A percentile compares a stretch with the other conserved stretches of the same genome.
Evolutionary conservation across 2,329 filamentous ascomycete species (phyloP).

Genomic region (Talaromyces sp.): DNA sequence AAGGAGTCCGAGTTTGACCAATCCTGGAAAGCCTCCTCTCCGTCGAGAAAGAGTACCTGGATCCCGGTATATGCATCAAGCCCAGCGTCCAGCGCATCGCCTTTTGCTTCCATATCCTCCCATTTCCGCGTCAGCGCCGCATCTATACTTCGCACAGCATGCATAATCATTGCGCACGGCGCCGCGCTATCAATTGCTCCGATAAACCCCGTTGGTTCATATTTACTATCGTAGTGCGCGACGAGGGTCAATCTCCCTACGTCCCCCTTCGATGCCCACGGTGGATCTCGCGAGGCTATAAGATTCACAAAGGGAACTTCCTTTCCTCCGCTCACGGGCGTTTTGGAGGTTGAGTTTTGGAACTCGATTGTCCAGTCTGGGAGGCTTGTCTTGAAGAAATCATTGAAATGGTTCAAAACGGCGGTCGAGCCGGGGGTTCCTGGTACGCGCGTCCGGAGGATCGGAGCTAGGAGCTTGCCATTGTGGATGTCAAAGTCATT

Average conservation of each 20-base stretch:
- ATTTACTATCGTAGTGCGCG: constrained; percentile 89
- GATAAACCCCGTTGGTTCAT: constrained; percentile 78
- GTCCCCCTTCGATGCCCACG: constrained; percentile 71
- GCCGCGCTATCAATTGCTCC: constrained; percentile 92
- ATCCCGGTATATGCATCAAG: constrained; percentile 77
- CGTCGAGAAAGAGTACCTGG: constrained; percentile 86
- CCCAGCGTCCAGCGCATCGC: constrained; percentile 38
- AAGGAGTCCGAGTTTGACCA: constrained; percentile 83
- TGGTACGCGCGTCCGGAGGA: constrained; percentile 82
- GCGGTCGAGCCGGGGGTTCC: constrained; percentile 72
- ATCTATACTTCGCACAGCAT: constrained; percentile 77
- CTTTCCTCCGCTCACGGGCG: constrained; percentile 67
- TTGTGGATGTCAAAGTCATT: constrained; percentile 73
- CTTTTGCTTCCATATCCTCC: constrained; percentile 64
- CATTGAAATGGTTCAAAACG: constrained; percentile 75
- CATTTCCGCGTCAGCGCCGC: constrained; percentile 77
- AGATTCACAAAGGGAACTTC: constrained; percentile 83
- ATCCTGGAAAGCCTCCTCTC: constrained; percentile 81
- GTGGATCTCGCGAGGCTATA: constrained; percentile 82
- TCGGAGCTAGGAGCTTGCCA: constrained; percentile 76
- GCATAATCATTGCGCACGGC: constrained; percentile 90
- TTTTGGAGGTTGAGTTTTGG: constrained; percentile 86
- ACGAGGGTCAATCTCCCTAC: constrained; percentile 79
- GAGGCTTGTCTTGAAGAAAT: constrained; percentile 72
- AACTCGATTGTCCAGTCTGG: constrained; percentile 76